Conservation (phyloP, 2,329 filamentous ascomycete species). For the Zymoseptoria ardabiliae region DNA sequence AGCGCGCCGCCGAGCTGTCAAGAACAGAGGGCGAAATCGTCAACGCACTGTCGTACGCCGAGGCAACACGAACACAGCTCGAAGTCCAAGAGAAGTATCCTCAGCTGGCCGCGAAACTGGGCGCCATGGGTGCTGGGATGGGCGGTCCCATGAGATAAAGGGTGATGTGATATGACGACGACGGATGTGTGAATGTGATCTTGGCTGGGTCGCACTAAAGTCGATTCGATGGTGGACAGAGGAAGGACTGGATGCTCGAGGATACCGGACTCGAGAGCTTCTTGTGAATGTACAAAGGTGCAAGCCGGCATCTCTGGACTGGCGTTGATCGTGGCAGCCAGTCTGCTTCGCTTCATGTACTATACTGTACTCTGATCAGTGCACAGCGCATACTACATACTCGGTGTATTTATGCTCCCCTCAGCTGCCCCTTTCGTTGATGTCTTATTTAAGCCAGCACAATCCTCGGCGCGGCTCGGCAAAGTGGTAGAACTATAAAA, state of each 20-base stretch:
- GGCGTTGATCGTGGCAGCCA: neutral
- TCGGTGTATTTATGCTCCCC: neutral
- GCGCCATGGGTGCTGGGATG: constrained; percentile 26
- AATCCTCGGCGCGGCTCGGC: too few species aligned
- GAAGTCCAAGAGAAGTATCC: constrained; percentile 56
- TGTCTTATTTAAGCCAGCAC: neutral
- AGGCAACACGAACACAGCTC: constrained; percentile 91
- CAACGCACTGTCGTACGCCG: constrained; percentile 92
- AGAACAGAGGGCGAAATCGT: constrained; percentile 92
- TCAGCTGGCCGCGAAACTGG: constrained; percentile 41
- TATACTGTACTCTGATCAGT: neutral
- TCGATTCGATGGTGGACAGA: too few species aligned
- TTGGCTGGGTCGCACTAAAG: neutral
- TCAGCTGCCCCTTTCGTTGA: neutral
- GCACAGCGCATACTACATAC: neutral
- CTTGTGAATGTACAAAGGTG: neutral
- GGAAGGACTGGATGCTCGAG: neutral
- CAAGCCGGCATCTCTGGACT: neutral
- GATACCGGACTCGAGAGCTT: neutral
- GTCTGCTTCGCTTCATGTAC: neutral
- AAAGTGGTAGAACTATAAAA: too few species aligned
- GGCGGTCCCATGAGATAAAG: constrained; percentile 14
- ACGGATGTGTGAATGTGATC: neutral
- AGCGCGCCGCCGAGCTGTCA: constrained; percentile 88
- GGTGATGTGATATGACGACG: neutral